Evolutionary conservation across 2,329 filamentous ascomycete species (phyloP).

Genomic region (Plenodomus biglobosus): DNA sequence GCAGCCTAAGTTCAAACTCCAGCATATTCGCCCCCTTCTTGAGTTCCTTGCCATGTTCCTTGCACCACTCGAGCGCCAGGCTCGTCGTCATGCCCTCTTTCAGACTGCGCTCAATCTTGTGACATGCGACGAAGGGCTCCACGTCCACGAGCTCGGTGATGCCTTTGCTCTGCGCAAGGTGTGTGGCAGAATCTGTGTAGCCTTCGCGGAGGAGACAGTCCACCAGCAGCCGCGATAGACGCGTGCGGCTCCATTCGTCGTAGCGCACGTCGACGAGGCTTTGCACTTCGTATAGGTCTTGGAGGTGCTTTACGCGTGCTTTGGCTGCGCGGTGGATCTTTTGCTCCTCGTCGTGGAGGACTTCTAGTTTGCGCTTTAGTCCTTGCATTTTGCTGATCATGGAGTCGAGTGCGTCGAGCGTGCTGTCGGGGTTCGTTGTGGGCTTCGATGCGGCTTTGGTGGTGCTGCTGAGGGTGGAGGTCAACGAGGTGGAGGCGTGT

Average conservation of each 20-base stretch:
- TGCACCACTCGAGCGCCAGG: conserved; percentile 86
- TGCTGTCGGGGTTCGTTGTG: conserved; percentile 40
- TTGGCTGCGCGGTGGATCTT: conserved; percentile 73
- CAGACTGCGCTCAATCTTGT: conserved; percentile 73
- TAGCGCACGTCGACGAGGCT: conserved; percentile 90
- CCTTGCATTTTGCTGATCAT: conserved; percentile 85
- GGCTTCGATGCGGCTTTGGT: conserved; percentile 64
- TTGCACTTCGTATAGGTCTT: conserved; percentile 76
- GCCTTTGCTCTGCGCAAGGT: conserved; percentile 71
- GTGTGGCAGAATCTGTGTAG: conserved; percentile 74
- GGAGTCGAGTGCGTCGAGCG: conserved; percentile 77
- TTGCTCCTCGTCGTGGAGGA: conserved; percentile 76
- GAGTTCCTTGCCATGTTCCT: conserved; percentile 87
- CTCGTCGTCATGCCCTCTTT: conserved; percentile 65
- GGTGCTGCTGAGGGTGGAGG: conserved; percentile 57
- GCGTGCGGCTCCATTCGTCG: conserved; percentile 80
- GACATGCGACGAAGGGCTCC: conserved; percentile 82
- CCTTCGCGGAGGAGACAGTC: conserved; percentile 88
- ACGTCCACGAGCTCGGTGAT: conserved; percentile 85
- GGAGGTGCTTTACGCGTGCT: conserved; percentile 76
- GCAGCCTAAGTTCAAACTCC: conserved; percentile 89
- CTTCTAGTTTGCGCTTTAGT: conserved; percentile 82
- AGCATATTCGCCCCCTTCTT: conserved; percentile 86
- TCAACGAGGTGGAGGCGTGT: conserved; percentile 66
- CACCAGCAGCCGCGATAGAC: conserved; percentile 83